phyloP scores from a whole-genome alignment of 2,329 filamentous ascomycete species.

The Alternaria postmessia region DNA sequence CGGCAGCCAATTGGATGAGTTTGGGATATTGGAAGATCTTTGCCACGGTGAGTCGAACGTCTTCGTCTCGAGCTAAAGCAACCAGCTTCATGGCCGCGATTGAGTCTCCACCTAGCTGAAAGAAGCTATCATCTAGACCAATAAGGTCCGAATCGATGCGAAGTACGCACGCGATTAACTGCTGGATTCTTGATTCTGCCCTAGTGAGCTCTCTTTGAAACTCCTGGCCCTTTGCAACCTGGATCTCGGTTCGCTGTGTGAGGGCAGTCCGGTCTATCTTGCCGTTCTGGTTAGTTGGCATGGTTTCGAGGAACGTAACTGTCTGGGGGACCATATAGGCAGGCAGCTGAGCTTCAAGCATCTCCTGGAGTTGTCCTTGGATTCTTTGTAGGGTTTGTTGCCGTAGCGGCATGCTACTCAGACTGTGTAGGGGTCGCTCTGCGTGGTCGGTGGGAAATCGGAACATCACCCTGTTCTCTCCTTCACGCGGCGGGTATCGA shows the following conservation, averaged over 20 bases:
- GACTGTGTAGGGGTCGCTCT: background rate
- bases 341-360: slow-evolving; percentile 11
- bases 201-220: too few relatives aligned
- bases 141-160: too few relatives aligned
- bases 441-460: slow-evolving; percentile 2
- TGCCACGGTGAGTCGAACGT: background rate
- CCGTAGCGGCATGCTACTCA: background rate
- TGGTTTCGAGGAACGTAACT: slow-evolving; percentile 43
- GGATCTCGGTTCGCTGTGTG: background rate
- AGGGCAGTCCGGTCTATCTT: slow-evolving; percentile 22
- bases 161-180: too few relatives aligned
- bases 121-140: slow-evolving; percentile 46
- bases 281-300: slow-evolving; percentile 21
- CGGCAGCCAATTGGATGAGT: background rate
- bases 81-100: slow-evolving; percentile 50
- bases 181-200: too few relatives aligned
- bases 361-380: slow-evolving; percentile 4
- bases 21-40: slow-evolving; percentile 3
- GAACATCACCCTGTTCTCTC: background rate
- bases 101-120: slow-evolving; percentile 55
- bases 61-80: background rate
- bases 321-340: slow-evolving; percentile 29
- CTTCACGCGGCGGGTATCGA: background rate
- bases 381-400: slow-evolving; percentile 1
- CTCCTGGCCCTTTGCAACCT: too few relatives aligned